Base-by-base conservation (phyloP, 2,329 filamentous ascomycete species). In the Botrytis paeoniae region DNA sequence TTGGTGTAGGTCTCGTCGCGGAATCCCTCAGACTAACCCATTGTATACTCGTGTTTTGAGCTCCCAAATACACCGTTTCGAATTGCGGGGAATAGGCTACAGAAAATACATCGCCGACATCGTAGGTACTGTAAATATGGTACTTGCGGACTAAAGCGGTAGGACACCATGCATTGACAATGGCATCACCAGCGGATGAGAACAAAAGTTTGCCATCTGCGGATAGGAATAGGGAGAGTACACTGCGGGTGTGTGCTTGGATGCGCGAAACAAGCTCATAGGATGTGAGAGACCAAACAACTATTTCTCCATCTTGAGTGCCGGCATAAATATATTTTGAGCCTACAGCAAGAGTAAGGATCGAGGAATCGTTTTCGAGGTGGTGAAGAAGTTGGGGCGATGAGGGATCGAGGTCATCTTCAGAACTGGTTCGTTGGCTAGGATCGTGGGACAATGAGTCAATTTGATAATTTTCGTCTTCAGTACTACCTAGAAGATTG, bases 21-120 rank as follows among this genome's bases (percentile, higher is more conserved):
- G 89, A 87, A 75, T 93, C 88, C 78, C 89, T 89, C 72, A 97
- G 84, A 76, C 91, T 88, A 78, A 94, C 92, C 96, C 96, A 99
- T 86, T 97, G 95, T 70, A 98, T 96, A 57, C 92, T 94, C 12
- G 94, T 96, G 80, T 98, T 98, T 81, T 98, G 96, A 0, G 94
- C 93, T 73, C 96, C 96, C 61, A 97, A 88, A 81, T 97, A 98
- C 6, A 97, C 87, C 0, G 92, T 97, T 77, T 95, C 89, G 78
- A 93, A 86, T 77, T 90, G 87, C 10, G 89, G 84, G 6, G 94
- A 97, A 82, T 97, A 98, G 1, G 92, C 92, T n/a, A 97, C 91
- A 78, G 94, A 97, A 81, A 98, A 98, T 74, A 99, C 90, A 83
- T 99, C 96, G 74, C 96, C 96, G 59, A 97, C 93, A 78, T 98